These are phyloP conservation scores for Blastobotrys indianensis DNA, from an alignment of 1,139 yeast species.

Conservation along the genomic window DNA sequence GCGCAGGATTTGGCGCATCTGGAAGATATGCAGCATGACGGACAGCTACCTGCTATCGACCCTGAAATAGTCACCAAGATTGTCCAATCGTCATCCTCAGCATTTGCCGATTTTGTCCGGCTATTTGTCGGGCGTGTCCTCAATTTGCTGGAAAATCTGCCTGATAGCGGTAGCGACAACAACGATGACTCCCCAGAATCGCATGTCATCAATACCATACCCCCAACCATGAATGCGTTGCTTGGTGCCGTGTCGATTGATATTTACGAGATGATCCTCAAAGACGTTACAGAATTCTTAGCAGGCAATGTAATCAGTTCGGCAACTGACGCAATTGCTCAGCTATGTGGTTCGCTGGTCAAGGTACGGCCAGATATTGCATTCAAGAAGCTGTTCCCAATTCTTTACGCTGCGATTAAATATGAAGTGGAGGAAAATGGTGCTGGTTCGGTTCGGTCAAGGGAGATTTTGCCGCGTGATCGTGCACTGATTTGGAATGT, in stretches of 20 bases:
- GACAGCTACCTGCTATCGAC: conserved; percentile 33
- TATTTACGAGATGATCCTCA: conserved; percentile 48
- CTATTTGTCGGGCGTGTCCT: conserved; percentile 57
- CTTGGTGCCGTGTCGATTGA: conserved; percentile 67
- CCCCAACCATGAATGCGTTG: conserved; percentile 62
- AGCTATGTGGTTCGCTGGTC: conserved; percentile 62
- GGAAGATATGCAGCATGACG: conserved; percentile 22
- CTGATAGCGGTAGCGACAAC: conserved; percentile 34
- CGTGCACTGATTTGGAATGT: conserved; percentile 70
- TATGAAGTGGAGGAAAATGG: conserved; percentile 76
- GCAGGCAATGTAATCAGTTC: conserved; percentile 57
- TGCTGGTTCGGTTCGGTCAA: conserved; percentile 71
- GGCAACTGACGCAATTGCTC: conserved; percentile 63
- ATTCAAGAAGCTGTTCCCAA: conserved; percentile 43
- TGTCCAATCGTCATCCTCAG: conserved; percentile 65
- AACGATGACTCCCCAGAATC: conserved; percentile 33
- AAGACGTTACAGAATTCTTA: conserved; percentile 50
- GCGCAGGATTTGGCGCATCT: conserved; percentile 39
- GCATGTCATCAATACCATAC: conserved; percentile 48
- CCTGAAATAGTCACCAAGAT: conserved; percentile 49
- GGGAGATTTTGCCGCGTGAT: conserved; percentile 70
- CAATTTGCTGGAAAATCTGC: conserved; percentile 66
- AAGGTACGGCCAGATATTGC: conserved; percentile 51
- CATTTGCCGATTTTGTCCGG: conserved; percentile 58
- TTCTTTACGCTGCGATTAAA: conserved; percentile 48